phyloP scores from a whole-genome alignment of 2,329 filamentous ascomycete species.

The Aspergillus pseudonomiae region DNA sequence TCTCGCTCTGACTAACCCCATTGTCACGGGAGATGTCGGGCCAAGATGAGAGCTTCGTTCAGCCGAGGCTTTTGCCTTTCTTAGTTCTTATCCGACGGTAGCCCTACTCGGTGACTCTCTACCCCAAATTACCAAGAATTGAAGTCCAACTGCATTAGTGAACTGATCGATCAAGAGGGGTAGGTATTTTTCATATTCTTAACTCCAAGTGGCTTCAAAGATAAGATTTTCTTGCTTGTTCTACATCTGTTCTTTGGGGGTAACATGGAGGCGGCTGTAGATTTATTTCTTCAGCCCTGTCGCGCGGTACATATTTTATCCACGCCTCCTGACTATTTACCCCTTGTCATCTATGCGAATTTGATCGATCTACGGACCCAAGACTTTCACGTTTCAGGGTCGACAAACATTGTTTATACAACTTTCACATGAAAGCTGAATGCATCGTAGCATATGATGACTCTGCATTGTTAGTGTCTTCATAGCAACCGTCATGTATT shows the following conservation, averaged over 20 bases:
- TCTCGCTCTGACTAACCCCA: not conserved
- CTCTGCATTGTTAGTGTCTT: not conserved
- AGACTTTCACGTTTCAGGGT: not conserved
- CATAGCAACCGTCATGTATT: not conserved
- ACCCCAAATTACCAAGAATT: not conserved
- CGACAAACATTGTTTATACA: not conserved
- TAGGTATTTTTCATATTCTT: not conserved
- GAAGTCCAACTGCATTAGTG: no score
- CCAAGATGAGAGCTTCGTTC: slow-evolving; percentile 1
- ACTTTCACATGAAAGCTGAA: slow-evolving; percentile 14
- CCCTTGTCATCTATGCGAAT: not conserved
- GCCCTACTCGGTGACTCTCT: not conserved
- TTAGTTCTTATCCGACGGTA: not conserved
- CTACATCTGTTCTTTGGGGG: not conserved
- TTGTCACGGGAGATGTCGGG: slow-evolving; percentile 12
- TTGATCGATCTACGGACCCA: not conserved
- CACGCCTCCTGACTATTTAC: slow-evolving; percentile 15
- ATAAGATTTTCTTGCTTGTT: not conserved
- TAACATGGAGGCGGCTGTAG: not conserved
- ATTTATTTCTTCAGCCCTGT: slow-evolving; percentile 1
- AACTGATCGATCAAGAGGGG: not conserved
- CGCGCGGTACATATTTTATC: slow-evolving; percentile 25
- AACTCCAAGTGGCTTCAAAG: not conserved
- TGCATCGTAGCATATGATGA: slow-evolving; percentile 9
- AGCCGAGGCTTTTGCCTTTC: slow-evolving; percentile 16